Conservation (phyloP, 2,329 filamentous ascomycete species). For the Fusarium algeriense region DNA sequence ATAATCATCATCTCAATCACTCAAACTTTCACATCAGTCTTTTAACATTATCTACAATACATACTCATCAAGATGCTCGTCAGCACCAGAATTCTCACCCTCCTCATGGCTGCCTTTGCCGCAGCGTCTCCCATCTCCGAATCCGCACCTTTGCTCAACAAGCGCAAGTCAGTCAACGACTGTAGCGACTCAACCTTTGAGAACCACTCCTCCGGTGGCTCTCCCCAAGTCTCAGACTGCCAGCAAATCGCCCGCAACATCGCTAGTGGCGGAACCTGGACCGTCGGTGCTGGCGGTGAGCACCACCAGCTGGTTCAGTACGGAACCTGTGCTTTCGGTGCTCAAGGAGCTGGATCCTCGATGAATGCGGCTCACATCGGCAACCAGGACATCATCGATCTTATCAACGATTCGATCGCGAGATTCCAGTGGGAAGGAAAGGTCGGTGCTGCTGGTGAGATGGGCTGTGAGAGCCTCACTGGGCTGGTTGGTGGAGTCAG, state of each 20-base stretch:
- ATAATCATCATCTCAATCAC: neutral
- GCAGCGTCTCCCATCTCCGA: neutral
- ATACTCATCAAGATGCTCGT: neutral
- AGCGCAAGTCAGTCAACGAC: neutral
- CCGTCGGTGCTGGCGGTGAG: neutral
- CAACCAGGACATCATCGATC: neutral
- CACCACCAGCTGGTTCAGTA: slow-evolving; percentile 1
- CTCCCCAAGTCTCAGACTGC: neutral
- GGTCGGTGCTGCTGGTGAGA: neutral
- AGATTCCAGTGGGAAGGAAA: slow-evolving; percentile 3
- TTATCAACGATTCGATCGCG: neutral
- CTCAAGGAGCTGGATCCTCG: neutral
- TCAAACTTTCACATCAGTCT: neutral
- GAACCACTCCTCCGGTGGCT: neutral
- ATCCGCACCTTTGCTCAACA: neutral
- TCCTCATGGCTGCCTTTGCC: neutral
- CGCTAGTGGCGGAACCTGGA: neutral
- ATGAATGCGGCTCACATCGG: neutral
- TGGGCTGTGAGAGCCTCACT: neutral
- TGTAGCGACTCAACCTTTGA: neutral
- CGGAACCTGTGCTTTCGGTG: neutral
- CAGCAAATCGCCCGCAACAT: slow-evolving; percentile 1
- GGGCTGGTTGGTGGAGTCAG: neutral
- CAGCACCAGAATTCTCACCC: neutral
- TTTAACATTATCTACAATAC: neutral